Percentiles rank a stretch among this genome's conserved stretches.
phyloP scores from a whole-genome alignment of 2,329 filamentous ascomycete genomes.

The Aspergillus fischeri region DNA sequence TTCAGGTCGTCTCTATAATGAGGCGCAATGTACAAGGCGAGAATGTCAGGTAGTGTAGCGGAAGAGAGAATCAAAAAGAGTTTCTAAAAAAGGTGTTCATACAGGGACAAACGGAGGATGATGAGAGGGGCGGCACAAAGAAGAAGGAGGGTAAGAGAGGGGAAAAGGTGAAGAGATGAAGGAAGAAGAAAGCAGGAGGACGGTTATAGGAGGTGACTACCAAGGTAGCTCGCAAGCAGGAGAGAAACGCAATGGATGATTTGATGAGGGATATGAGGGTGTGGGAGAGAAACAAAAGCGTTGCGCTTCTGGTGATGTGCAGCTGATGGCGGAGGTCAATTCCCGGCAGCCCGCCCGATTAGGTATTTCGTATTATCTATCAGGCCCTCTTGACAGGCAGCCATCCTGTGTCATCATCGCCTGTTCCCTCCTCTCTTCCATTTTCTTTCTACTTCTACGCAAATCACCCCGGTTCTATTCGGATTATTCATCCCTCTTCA shows the following conservation, averaged over 20 bases:
- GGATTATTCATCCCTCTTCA: no score
- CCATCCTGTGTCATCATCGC: neutral
- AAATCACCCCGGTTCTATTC: neutral
- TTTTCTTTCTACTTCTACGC: neutral
- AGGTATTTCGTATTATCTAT: neutral
- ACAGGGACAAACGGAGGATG: constrained; percentile 4
- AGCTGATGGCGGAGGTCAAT: constrained; percentile 7
- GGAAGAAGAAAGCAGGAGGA: neutral
- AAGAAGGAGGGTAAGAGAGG: neutral
- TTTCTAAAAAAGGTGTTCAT: neutral
- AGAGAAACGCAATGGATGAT: neutral
- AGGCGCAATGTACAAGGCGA: neutral
- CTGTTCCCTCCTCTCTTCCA: neutral
- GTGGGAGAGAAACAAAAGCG: constrained; percentile 2
- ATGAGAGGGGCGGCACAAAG: neutral
- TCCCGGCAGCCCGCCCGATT: constrained; percentile 5
- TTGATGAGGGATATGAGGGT: neutral
- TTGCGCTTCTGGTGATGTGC: constrained; percentile 8
- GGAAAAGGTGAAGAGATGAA: neutral
- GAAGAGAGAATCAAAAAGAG: neutral
- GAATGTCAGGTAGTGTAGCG: neutral
- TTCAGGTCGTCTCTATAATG: neutral
- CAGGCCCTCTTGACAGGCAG: neutral
- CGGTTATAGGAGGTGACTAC: no score
- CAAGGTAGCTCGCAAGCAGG: neutral